phyloP scores from a whole-genome alignment of 495 filamentous ascomycete genomes.

The Aspergillus nanangensis region DNA sequence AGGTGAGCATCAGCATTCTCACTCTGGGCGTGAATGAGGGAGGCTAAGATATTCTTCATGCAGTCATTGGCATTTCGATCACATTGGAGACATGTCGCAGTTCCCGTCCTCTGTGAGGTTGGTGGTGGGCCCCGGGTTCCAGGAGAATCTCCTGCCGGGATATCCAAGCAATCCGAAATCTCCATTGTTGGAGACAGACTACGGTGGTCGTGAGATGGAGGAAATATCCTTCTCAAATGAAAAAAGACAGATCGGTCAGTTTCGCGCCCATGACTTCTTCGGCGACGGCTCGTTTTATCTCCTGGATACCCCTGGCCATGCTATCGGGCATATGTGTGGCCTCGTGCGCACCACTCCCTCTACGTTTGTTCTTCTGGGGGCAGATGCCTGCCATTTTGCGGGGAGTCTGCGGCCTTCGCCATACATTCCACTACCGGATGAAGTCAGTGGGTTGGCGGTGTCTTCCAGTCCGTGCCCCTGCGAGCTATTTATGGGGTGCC shows the following conservation, averaged over 20 bases:
- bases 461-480: too few relatives aligned
- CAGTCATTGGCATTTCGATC: slow-evolving; percentile 53
- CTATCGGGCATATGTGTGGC: slow-evolving; percentile 37
- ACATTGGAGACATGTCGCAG: slow-evolving; percentile 49
- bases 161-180: slow-evolving; percentile 45
- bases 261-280: slow-evolving; percentile 51
- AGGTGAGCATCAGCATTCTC: slow-evolving; percentile 56
- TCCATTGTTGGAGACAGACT: slow-evolving; percentile 39
- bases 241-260: slow-evolving; percentile 24
- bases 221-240: slow-evolving; percentile 47
- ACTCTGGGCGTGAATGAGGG: too few relatives aligned
- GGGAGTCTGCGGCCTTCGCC: too few relatives aligned
- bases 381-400: too few relatives aligned
- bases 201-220: slow-evolving; percentile 28
- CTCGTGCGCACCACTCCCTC: slow-evolving; percentile 39
- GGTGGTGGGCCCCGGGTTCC: slow-evolving; percentile 55
- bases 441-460: too few relatives aligned
- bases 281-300: slow-evolving; percentile 45
- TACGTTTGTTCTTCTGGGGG: too few relatives aligned
- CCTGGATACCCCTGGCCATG: slow-evolving; percentile 41
- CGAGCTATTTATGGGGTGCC: too few relatives aligned
- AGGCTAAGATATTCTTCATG: too few relatives aligned
- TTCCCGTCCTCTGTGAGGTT: slow-evolving; percentile 48
- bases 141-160: slow-evolving; percentile 38
- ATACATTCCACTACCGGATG: too few relatives aligned